A percentile compares a stretch with the other conserved stretches of the same genome.
Conservation (phyloP, 2,329 filamentous ascomycete genomes). For the Apiospora koreana region DNA sequence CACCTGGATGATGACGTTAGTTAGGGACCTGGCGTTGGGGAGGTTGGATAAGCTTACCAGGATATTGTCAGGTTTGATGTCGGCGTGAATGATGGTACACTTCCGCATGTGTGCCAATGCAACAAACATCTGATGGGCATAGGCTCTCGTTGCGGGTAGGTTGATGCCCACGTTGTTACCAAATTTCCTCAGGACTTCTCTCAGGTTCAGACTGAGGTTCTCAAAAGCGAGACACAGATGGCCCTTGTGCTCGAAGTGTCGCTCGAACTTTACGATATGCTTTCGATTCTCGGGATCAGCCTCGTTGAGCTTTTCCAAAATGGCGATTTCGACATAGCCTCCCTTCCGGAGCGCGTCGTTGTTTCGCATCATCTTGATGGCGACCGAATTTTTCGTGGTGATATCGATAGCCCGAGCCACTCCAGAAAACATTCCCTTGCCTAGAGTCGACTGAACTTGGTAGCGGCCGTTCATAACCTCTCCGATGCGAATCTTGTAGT, state of each 20-base stretch:
- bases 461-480: slow-evolving; percentile 89
- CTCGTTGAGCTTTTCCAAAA: slow-evolving; percentile 82
- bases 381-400: slow-evolving; percentile 74
- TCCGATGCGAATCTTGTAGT: slow-evolving; percentile 92
- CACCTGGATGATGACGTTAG: slow-evolving; percentile 50
- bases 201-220: slow-evolving; percentile 87
- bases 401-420: slow-evolving; percentile 88
- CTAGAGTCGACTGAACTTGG: slow-evolving; percentile 82
- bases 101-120: slow-evolving; percentile 85
- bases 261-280: slow-evolving; percentile 85
- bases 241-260: slow-evolving; percentile 89
- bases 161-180: slow-evolving; percentile 94
- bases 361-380: slow-evolving; percentile 96
- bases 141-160: slow-evolving; percentile 80
- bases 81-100: slow-evolving; percentile 91
- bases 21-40: slow-evolving; percentile 13
- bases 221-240: slow-evolving; percentile 98
- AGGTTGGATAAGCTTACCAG: slow-evolving; percentile 55
- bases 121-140: slow-evolving; percentile 92
- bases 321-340: slow-evolving; percentile 91
- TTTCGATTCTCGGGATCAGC: slow-evolving; percentile 88
- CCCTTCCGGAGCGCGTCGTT: slow-evolving; percentile 92
- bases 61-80: slow-evolving; percentile 97
- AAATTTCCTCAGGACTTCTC: slow-evolving; percentile 94
- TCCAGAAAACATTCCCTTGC: slow-evolving; percentile 94